Percentiles rank a stretch among this genome's conserved stretches.
Conservation (phyloP, 345 rosid genomes). For the Erodium maritimum region DNA sequence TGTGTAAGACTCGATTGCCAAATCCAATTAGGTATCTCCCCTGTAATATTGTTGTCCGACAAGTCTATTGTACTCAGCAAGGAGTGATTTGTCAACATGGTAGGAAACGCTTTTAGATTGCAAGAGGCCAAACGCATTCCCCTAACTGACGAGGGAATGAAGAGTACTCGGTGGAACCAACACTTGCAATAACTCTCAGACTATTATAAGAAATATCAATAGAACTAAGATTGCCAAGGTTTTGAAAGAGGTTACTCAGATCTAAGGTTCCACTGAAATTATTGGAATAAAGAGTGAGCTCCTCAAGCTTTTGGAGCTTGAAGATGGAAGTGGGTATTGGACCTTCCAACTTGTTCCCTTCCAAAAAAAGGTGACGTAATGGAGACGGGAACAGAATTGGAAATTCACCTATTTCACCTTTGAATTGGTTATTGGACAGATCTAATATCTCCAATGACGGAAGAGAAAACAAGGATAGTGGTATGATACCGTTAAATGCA, state of each 20-base stretch:
- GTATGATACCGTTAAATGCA: no score
- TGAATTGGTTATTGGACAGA: no score
- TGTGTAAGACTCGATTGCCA: constrained; percentile 4
- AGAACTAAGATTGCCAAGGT: no score
- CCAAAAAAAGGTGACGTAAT: constrained; percentile 12
- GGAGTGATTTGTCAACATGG: not conserved
- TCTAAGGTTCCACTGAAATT: not conserved
- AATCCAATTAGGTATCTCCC: constrained; percentile 5
- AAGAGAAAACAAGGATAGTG: no score
- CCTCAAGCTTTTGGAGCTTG: not conserved
- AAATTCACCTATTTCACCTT: no score
- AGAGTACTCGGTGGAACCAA: not conserved
- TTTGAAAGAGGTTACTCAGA: no score
- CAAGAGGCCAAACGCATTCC: constrained; percentile 6
- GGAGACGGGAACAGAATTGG: no score
- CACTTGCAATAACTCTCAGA: not conserved
- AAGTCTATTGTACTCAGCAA: not conserved
- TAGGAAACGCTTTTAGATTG: constrained; percentile 1
- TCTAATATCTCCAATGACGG: no score
- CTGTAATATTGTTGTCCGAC: constrained; percentile 3
- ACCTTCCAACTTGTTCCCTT: constrained; percentile 29
- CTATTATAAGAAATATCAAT: no score
- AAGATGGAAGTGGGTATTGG: constrained; percentile 16
- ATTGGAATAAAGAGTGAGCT: constrained; percentile 1
- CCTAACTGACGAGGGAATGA: not conserved